Conservation (phyloP, 176 grass and related monocot genomes). For the Urochloa ruziziensis region DNA sequence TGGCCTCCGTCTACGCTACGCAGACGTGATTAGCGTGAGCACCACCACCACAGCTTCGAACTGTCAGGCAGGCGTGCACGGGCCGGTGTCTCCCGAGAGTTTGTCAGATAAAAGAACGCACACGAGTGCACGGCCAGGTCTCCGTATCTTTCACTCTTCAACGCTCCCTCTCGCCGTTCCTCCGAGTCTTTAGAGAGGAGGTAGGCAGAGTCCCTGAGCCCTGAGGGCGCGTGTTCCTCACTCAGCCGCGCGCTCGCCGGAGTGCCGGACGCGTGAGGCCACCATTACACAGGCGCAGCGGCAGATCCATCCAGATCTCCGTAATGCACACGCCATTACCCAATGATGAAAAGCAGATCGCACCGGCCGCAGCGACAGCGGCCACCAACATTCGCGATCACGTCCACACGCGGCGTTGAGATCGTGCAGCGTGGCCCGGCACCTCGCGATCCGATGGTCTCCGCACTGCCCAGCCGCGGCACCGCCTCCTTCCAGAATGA, state of each 20-base stretch:
- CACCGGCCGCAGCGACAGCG: not conserved
- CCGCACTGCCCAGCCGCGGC: too few relatives aligned
- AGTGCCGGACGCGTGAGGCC: not conserved
- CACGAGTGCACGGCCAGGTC: not conserved
- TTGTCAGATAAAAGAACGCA: not conserved
- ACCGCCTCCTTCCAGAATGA: not conserved
- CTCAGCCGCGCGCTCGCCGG: not conserved
- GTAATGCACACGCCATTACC: not conserved
- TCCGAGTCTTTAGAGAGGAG: too few relatives aligned
- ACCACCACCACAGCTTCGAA: too few relatives aligned
- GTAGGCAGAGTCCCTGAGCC: too few relatives aligned
- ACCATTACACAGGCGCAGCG: not conserved
- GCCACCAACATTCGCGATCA: not conserved
- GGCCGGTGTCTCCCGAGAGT: not conserved
- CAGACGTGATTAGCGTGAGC: not conserved
- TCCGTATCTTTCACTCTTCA: not conserved
- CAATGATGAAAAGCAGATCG: not conserved
- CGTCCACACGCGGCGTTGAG: not conserved
- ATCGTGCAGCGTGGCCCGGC: not conserved
- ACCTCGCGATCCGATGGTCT: too few relatives aligned
- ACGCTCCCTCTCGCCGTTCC: not conserved
- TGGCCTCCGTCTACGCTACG: constrained; percentile 18
- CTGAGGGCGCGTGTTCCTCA: not conserved
- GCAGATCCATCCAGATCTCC: not conserved
- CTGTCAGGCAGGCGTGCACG: not conserved